These are phyloP conservation scores for Colletotrichum liriopes DNA, from an alignment of 2,329 filamentous ascomycete genomes.

Conservation along the genomic window DNA sequence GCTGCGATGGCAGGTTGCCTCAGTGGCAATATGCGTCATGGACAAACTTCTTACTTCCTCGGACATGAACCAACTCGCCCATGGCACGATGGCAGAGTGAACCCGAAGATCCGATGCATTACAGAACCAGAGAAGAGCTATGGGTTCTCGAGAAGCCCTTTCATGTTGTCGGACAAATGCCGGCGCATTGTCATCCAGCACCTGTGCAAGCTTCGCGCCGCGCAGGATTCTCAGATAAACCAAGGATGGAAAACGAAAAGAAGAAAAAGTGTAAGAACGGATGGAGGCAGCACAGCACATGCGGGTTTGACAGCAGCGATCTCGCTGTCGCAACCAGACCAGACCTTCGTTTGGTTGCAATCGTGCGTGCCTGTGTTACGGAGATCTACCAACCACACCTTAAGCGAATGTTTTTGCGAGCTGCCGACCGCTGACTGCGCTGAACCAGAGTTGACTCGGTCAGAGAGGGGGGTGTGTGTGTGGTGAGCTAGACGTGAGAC, in stretches of 20 bases:
- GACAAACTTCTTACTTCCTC: neutral
- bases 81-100: slow-evolving; percentile 19
- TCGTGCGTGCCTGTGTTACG: neutral
- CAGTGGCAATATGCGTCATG: neutral
- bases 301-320: slow-evolving; percentile 22
- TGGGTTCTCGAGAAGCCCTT: slow-evolving; percentile 25
- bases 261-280: neutral
- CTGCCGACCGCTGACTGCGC: neutral
- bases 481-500: slow-evolving; percentile 27
- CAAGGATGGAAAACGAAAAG: neutral
- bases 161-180: slow-evolving; percentile 20
- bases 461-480: neutral
- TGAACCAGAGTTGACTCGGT: slow-evolving; percentile 12
- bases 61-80: neutral
- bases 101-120: slow-evolving; percentile 21
- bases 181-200: slow-evolving; percentile 25
- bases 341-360: slow-evolving; percentile 26
- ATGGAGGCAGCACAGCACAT: slow-evolving; percentile 12
- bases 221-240: neutral
- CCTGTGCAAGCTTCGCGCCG: slow-evolving; percentile 14
- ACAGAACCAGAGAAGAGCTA: slow-evolving; percentile 12
- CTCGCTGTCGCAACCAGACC: slow-evolving; percentile 6
- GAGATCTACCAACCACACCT: neutral
- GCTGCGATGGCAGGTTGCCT: neutral
- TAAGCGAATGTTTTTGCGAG: slow-evolving; percentile 27